Percentiles rank a stretch among this genome's conserved stretches.
phyloP scores from a whole-genome alignment of 1,284 basidiomycete species.

The Malassezia psittaci region DNA sequence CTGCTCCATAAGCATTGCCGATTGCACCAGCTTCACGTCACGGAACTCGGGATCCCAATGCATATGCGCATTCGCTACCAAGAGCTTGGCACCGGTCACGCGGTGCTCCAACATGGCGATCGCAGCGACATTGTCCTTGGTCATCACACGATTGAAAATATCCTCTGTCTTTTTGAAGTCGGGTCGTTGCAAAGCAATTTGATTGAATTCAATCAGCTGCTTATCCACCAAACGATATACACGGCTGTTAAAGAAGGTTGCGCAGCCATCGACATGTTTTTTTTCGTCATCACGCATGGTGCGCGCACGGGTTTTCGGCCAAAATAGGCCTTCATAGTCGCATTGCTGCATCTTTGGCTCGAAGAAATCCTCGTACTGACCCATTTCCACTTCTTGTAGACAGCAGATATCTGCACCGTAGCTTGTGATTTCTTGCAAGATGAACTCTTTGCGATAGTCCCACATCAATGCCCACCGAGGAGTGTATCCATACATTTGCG shows the following conservation, averaged over 20 bases:
- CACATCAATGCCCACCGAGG: constrained; percentile 90
- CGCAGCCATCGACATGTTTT: constrained; percentile 86
- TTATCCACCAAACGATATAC: constrained; percentile 89
- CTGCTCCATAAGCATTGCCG: constrained; percentile 82
- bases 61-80: constrained; percentile 84
- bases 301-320: constrained; percentile 85
- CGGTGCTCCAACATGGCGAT: constrained; percentile 77
- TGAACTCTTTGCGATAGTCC: constrained; percentile 85
- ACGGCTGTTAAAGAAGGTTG: constrained; percentile 78
- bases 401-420: constrained; percentile 84
- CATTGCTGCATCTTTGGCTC: constrained; percentile 62
- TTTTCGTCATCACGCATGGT: constrained; percentile 84
- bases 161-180: constrained; percentile 98
- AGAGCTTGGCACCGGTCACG: constrained; percentile 71
- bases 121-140: constrained; percentile 88
- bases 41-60: constrained; percentile 86
- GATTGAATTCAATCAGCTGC: constrained; percentile 86
- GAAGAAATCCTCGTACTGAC: constrained; percentile 90
- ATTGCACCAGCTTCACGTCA: constrained; percentile 96
- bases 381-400: constrained; percentile 78
- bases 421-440: constrained; percentile 73
- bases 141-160: constrained; percentile 97
- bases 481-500: constrained; percentile 87
- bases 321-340: constrained; percentile 84
- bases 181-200: constrained; percentile 78